Evolutionary conservation across 352 stramenopile species (phyloP).

Genomic region (Phytophthora fragariaefolia): DNA sequence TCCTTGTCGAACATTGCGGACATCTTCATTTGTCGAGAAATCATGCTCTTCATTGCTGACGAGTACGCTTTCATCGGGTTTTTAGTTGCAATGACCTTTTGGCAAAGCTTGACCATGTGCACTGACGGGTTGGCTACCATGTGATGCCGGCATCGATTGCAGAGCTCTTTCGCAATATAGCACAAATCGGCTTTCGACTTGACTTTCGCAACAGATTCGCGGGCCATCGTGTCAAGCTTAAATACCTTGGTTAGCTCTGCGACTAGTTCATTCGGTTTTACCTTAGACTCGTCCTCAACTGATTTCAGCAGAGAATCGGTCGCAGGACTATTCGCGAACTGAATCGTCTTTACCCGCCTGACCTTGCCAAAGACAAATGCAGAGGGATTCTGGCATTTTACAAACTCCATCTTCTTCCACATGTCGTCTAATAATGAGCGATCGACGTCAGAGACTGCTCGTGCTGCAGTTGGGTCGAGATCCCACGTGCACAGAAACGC

Average conservation of each 20-base stretch:
- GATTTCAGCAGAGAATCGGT: slow-evolving; percentile 63
- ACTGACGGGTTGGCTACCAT: slow-evolving; percentile 88
- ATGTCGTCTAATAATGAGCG: slow-evolving; percentile 80
- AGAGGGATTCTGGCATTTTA: slow-evolving; percentile 69
- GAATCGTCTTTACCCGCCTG: slow-evolving; percentile 66
- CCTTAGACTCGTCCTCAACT: slow-evolving; percentile 66
- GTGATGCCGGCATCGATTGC: slow-evolving; percentile 76
- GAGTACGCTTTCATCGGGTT: slow-evolving; percentile 87
- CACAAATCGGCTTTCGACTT: slow-evolving; percentile 63
- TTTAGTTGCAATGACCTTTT: slow-evolving; percentile 72
- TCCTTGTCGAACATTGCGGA: slow-evolving; percentile 72
- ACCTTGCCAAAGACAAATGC: slow-evolving; percentile 81
- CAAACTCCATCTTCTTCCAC: slow-evolving; percentile 83
- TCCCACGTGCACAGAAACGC: slow-evolving; percentile 89
- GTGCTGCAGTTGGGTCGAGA: slow-evolving; percentile 66
- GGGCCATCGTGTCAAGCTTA: slow-evolving; percentile 82
- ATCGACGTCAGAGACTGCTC: slow-evolving; percentile 81
- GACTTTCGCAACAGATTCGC: slow-evolving; percentile 72
- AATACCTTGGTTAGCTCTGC: slow-evolving; percentile 75
- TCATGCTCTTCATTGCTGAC: slow-evolving; percentile 88
- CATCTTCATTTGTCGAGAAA: slow-evolving; percentile 86
- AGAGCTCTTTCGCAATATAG: slow-evolving; percentile 79
- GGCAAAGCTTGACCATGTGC: slow-evolving; percentile 81
- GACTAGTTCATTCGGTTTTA: slow-evolving; percentile 60
- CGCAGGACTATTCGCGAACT: slow-evolving; percentile 69